phyloP scores from a whole-genome alignment of 768 basidiomycete species.

The Naganishia vishniacii region DNA sequence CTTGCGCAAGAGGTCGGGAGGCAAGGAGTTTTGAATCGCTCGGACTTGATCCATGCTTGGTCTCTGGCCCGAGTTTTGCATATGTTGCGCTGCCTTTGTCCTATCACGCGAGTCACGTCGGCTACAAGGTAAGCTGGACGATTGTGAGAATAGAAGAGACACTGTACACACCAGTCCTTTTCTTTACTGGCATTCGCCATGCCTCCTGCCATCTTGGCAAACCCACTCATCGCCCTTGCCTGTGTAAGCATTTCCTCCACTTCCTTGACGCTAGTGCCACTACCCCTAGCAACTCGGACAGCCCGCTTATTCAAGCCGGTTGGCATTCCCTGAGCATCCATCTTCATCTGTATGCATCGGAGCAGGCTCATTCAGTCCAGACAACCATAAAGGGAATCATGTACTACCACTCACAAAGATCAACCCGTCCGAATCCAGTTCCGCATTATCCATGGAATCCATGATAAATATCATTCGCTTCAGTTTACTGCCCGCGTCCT shows the following conservation, averaged over 20 bases:
- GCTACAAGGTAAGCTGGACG: not conserved
- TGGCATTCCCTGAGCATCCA: constrained; percentile 45
- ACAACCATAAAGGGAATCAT: not conserved
- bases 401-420: constrained; percentile 61
- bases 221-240: constrained; percentile 97
- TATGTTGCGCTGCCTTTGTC: constrained; percentile 84
- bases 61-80: constrained; percentile 82
- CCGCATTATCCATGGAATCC: constrained; percentile 88
- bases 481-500: constrained; percentile 82
- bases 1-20: constrained; percentile 90
- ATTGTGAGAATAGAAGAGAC: constrained; percentile 37
- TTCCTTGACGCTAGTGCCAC: constrained; percentile 89
- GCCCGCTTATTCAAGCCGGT: constrained; percentile 82
- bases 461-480: constrained; percentile 99
- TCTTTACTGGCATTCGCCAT: constrained; percentile 45
- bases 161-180: constrained; percentile 73
- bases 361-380: not conserved
- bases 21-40: constrained; percentile 84
- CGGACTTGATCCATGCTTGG: constrained; percentile 89
- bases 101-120: constrained; percentile 44
- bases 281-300: constrained; percentile 80
- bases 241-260: constrained; percentile 97
- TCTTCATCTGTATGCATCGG: constrained; percentile 33
- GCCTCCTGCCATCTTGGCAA: constrained; percentile 89
- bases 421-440: constrained; percentile 90